phyloP scores from a whole-genome alignment of 2,329 filamentous ascomycete genomes.

The Talaromyces sp. region DNA sequence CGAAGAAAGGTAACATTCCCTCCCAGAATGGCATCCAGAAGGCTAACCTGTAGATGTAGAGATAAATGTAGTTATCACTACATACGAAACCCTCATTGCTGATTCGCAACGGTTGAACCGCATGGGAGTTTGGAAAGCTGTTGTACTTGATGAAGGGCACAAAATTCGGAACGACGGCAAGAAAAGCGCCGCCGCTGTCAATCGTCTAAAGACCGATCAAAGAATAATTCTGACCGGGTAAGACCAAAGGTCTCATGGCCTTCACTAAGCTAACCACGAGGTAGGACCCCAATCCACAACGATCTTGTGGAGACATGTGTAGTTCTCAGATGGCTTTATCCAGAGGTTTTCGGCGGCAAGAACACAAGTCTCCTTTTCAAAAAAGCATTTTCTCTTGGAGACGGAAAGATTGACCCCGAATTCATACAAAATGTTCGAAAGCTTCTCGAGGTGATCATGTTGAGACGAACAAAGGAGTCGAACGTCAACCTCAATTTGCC shows the following conservation, averaged over 20 bases:
- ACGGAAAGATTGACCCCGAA: constrained; percentile 47
- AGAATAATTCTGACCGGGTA: constrained; percentile 46
- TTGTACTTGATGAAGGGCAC: constrained; percentile 51
- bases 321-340: constrained; percentile 52
- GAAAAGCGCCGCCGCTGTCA: constrained; percentile 38
- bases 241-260: constrained; percentile 52
- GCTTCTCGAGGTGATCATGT: constrained; percentile 53
- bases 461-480: constrained; percentile 54
- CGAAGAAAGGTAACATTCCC: background rate
- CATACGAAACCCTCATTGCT: constrained; percentile 43
- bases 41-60: background rate
- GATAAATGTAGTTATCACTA: constrained; percentile 40
- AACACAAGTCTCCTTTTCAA: constrained; percentile 48
- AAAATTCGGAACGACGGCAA: constrained; percentile 46
- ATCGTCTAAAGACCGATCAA: constrained; percentile 41
- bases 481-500: constrained; percentile 50
- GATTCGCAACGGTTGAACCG: constrained; percentile 47
- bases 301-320: constrained; percentile 54
- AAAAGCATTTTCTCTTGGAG: constrained; percentile 51
- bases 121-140: constrained; percentile 47
- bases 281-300: constrained; percentile 52
- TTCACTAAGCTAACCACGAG: constrained; percentile 53
- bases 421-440: constrained; percentile 50
- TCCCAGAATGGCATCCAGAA: too few species aligned
- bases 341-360: constrained; percentile 47